phyloP scores from a whole-genome alignment of 31 red algal species.

The Endocladia muricata region DNA sequence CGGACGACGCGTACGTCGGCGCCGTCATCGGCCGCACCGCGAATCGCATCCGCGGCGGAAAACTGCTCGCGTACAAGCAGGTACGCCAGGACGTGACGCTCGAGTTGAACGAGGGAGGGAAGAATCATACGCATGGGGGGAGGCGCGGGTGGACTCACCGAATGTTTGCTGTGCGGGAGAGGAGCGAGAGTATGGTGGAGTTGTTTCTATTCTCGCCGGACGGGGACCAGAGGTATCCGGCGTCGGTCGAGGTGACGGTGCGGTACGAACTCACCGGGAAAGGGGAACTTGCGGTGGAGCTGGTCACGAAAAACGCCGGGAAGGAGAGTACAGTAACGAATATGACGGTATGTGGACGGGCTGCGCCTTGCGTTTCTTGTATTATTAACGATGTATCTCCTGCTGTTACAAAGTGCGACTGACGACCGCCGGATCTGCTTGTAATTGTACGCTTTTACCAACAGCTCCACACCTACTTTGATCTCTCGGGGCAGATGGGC shows the following conservation, averaged over 20 bases:
- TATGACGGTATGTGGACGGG: constrained; percentile 30
- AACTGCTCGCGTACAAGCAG: neutral
- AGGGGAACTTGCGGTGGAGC: constrained; percentile 26
- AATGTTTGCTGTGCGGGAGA: constrained; percentile 21
- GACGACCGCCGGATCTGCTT: neutral
- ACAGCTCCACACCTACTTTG: constrained; percentile 59
- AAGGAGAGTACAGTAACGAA: constrained; percentile 40
- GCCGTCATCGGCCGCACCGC: constrained; percentile 64
- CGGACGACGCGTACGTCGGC: constrained; percentile 40
- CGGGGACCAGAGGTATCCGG: constrained; percentile 61
- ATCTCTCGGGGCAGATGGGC: constrained; percentile 45
- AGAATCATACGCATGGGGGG: constrained; percentile 55
- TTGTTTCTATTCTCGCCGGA: constrained; percentile 48
- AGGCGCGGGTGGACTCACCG: constrained; percentile 32
- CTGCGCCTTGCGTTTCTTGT: constrained; percentile 1
- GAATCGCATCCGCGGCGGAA: constrained; percentile 62
- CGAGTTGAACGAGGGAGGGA: constrained; percentile 29
- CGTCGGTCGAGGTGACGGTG: constrained; percentile 27
- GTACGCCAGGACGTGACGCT: constrained; percentile 3
- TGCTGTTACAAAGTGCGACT: neutral
- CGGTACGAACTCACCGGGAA: constrained; percentile 30
- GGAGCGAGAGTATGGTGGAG: constrained; percentile 17
- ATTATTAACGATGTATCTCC: neutral
- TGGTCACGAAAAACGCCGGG: constrained; percentile 30
- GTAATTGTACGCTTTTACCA: neutral